Conservation (phyloP, 306 rosid species). For the Casuarina glauca region DNA sequence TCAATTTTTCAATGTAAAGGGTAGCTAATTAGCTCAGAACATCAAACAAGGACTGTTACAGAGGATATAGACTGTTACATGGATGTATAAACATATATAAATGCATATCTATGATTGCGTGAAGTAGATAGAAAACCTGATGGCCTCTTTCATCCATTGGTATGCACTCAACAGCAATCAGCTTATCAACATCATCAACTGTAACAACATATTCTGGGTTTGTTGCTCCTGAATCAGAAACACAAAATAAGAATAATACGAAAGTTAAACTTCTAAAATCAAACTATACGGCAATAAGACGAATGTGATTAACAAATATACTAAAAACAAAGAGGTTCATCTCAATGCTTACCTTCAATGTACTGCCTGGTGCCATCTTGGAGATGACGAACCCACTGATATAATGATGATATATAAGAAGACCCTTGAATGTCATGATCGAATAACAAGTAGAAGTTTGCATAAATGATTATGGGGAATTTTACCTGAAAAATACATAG, state of each 20-base stretch:
- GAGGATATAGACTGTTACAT: background rate
- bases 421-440: background rate
- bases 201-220: conserved; percentile 92
- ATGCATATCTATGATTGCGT: conserved; percentile 3
- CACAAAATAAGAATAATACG: background rate
- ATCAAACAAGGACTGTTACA: background rate
- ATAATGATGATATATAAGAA: conserved; percentile 21
- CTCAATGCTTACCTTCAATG: conserved; percentile 71
- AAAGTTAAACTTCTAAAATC: conserved; percentile 17
- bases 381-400: conserved; percentile 98
- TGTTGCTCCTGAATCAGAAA: conserved; percentile 77
- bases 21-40: background rate
- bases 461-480: conserved; percentile 21
- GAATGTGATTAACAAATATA: background rate
- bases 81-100: conserved; percentile 2
- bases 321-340: conserved; percentile 15
- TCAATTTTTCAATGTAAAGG: background rate
- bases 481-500: conserved; percentile 97
- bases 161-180: conserved; percentile 95
- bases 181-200: conserved; percentile 91
- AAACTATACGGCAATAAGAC: conserved; percentile 9
- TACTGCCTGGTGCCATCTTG: conserved; percentile 93
- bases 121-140: conserved; percentile 64
- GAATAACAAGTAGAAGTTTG: conserved; percentile 17
- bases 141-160: conserved; percentile 94